Evolutionary conservation across 148 eudicot genomes (phyloP).

Genomic region (Persicaria tinctoria): DNA sequence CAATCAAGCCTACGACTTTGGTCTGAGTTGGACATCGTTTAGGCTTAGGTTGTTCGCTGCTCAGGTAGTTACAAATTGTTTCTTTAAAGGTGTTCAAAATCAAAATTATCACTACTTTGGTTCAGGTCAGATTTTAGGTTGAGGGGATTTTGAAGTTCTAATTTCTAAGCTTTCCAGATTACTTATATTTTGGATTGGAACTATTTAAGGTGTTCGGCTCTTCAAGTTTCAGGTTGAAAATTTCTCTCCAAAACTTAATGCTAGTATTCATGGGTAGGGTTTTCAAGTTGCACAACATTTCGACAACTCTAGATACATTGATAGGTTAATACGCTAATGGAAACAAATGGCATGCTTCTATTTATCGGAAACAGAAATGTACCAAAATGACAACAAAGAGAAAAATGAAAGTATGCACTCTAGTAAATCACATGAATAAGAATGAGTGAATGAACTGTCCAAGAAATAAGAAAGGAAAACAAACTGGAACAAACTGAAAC

Average conservation of each 20-base stretch:
- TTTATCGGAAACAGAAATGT: background rate
- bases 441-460: background rate
- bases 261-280: background rate
- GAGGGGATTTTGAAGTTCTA: background rate
- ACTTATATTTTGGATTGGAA: background rate
- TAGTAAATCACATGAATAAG: background rate
- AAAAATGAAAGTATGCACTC: background rate
- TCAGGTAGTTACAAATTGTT: background rate
- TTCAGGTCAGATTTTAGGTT: background rate
- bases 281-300: background rate
- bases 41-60: background rate
- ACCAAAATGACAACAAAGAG: background rate
- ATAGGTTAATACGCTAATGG: background rate
- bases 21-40: background rate
- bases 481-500: background rate
- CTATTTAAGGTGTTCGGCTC: background rate
- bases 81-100: background rate
- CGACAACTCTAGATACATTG: background rate
- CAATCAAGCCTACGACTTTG: background rate
- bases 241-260: background rate
- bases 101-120: background rate
- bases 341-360: background rate
- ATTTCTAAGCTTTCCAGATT: background rate
- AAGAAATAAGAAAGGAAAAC: background rate
- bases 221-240: background rate